phyloP scores from a whole-genome alignment of 192 early-diverging fungal genomes.

The Dissophora ornata region DNA sequence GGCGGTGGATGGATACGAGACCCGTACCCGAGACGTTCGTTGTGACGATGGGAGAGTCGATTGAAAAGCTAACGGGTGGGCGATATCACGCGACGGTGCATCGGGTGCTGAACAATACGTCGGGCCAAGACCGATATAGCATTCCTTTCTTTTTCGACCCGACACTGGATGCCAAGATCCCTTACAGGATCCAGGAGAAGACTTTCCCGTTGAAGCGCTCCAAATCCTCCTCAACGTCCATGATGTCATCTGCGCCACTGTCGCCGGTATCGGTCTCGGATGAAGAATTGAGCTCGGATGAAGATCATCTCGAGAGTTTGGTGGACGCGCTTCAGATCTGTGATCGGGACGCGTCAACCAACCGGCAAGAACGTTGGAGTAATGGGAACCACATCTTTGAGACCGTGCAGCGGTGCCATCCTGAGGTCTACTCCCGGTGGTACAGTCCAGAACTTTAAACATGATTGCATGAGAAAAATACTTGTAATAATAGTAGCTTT shows the following conservation, averaged over 20 bases:
- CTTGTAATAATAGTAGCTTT: too few relatives aligned
- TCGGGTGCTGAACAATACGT: conserved; percentile 64
- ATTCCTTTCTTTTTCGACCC: conserved; percentile 70
- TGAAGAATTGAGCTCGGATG: conserved; percentile 3
- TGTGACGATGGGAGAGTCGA: conserved; percentile 72
- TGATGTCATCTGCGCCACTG: neutral
- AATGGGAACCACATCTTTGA: conserved; percentile 45
- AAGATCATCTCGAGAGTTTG: conserved; percentile 18
- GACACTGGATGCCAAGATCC: conserved; percentile 50
- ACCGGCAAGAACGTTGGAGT: conserved; percentile 17
- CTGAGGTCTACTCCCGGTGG: conserved; percentile 42
- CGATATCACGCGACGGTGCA: conserved; percentile 68
- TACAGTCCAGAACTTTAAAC: conserved; percentile 17
- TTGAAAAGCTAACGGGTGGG: conserved; percentile 64
- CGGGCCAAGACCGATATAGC: conserved; percentile 62
- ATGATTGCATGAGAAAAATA: too few relatives aligned
- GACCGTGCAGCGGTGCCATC: conserved; percentile 42
- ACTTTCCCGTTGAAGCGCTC: conserved; percentile 43
- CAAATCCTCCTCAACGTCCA: neutral
- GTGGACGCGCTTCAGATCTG: conserved; percentile 9
- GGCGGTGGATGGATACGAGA: conserved; percentile 70
- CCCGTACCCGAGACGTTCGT: conserved; percentile 69
- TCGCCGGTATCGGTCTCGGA: neutral
- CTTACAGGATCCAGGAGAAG: conserved; percentile 48
- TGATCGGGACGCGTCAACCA: neutral